These are phyloP conservation scores for Hyphopichia khmerensis DNA, from an alignment of 1,139 yeast genomes.

Conservation along the genomic window DNA sequence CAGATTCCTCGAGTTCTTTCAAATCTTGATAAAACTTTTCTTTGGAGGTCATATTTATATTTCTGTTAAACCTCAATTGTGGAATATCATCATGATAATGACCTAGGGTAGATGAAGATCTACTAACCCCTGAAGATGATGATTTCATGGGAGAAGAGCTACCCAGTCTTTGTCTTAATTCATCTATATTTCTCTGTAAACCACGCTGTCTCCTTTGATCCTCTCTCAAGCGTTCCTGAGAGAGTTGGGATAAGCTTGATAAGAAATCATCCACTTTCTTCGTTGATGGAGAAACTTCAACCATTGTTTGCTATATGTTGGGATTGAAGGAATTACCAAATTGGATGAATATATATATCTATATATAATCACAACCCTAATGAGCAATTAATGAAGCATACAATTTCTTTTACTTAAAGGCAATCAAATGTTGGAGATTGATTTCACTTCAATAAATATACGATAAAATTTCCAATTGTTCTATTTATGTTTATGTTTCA, in stretches of 20 bases:
- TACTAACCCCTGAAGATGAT: not conserved
- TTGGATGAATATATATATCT: too few relatives aligned
- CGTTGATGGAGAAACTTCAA: slow-evolving; percentile 25
- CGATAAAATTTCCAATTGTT: not conserved
- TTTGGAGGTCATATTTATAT: not conserved
- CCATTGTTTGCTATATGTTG: slow-evolving; percentile 9
- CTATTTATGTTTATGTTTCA: not conserved
- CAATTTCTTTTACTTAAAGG: too few relatives aligned
- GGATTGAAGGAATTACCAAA: too few relatives aligned
- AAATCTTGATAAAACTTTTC: slow-evolving; percentile 5
- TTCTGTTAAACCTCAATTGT: slow-evolving; percentile 21
- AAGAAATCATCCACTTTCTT: slow-evolving; percentile 35
- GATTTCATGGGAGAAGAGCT: slow-evolving; percentile 21
- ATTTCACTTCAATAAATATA: too few relatives aligned
- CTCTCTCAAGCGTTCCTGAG: slow-evolving; percentile 31
- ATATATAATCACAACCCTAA: too few relatives aligned
- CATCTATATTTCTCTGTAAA: slow-evolving; percentile 31
- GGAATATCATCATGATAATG: slow-evolving; percentile 11
- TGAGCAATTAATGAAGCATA: too few relatives aligned
- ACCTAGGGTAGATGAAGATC: not conserved
- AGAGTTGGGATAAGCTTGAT: slow-evolving; percentile 30
- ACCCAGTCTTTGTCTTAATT: slow-evolving; percentile 25
- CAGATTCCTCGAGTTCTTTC: slow-evolving; percentile 7
- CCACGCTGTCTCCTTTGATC: slow-evolving; percentile 33
- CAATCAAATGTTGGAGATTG: too few relatives aligned